phyloP scores from a whole-genome alignment of 2,329 filamentous ascomycete species.

The Colletotrichum euphorbiae region DNA sequence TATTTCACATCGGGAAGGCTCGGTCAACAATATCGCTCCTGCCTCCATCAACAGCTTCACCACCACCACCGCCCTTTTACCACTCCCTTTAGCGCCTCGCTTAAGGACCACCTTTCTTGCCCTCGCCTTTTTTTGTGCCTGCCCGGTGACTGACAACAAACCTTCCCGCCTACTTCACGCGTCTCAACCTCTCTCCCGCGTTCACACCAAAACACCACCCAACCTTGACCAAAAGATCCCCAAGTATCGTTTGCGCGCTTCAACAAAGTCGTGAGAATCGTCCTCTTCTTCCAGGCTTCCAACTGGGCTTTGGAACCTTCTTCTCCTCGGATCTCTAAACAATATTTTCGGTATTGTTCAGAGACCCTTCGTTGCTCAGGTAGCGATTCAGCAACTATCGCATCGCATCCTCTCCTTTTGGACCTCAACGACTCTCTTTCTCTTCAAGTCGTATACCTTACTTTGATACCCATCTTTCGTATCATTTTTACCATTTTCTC shows the following conservation, averaged over 20 bases:
- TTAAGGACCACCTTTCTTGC: conserved; percentile 8
- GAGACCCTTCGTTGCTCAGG: conserved; percentile 20
- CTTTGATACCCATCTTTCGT: conserved; percentile 34
- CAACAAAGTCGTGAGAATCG: background rate
- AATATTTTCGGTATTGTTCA: conserved; percentile 10
- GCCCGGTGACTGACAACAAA: conserved; percentile 13
- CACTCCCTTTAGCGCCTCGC: conserved; percentile 2
- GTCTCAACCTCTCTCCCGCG: background rate
- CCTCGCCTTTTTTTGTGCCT: background rate
- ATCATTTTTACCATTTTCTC: conserved; percentile 18
- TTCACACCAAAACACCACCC: conserved; percentile 6
- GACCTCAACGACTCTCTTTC: conserved; percentile 40
- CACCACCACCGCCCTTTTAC: background rate
- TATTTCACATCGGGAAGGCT: conserved; percentile 4
- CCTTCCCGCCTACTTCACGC: background rate
- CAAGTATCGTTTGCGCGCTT: conserved; percentile 22
- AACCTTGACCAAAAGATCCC: conserved; percentile 9
- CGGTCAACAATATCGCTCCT: conserved; percentile 11
- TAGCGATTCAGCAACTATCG: conserved; percentile 4
- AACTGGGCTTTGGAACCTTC: conserved; percentile 22
- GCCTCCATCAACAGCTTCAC: conserved; percentile 30
- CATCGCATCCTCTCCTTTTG: conserved; percentile 9
- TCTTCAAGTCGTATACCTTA: conserved; percentile 2
- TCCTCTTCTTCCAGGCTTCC: conserved; percentile 7
- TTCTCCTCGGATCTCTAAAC: conserved; percentile 1